These are phyloP conservation scores for Microdochium paspali DNA, from an alignment of 2,329 filamentous ascomycete species.

Conservation along the genomic window DNA sequence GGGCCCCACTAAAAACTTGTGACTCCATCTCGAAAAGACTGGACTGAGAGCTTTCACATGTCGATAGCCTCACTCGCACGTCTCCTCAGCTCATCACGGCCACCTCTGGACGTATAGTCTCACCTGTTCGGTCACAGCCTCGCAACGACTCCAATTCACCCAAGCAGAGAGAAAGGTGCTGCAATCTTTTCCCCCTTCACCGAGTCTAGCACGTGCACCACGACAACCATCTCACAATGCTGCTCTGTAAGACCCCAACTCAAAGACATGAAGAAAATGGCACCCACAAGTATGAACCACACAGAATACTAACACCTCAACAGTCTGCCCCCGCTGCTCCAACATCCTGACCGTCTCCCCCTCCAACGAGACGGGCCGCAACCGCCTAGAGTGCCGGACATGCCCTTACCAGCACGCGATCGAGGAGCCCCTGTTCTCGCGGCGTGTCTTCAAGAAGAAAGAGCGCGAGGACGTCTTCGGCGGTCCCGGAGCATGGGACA, in stretches of 20 bases:
- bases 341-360: slow-evolving; percentile 71
- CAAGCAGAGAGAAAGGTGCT: no score
- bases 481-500: slow-evolving; percentile 80
- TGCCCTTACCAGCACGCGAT: slow-evolving; percentile 89
- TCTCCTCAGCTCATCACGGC: no score
- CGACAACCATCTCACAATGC: slow-evolving; percentile 33
- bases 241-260: slow-evolving; percentile 60
- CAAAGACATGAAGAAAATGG: no score
- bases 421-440: slow-evolving; percentile 67
- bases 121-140: no score
- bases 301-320: slow-evolving; percentile 7
- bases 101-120: no score
- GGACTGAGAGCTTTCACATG: not conserved
- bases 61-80: no score
- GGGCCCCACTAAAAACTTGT: not conserved
- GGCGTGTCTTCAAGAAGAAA: slow-evolving; percentile 78
- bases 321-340: slow-evolving; percentile 76
- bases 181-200: not conserved
- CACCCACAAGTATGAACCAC: no score
- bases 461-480: slow-evolving; percentile 87
- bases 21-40: not conserved
- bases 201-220: not conserved
- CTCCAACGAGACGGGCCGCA: slow-evolving; percentile 43
- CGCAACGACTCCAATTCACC: no score
- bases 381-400: slow-evolving; percentile 90